Evolutionary conservation across 345 rosid genomes (phyloP).

Genomic region (Linum tenue): DNA sequence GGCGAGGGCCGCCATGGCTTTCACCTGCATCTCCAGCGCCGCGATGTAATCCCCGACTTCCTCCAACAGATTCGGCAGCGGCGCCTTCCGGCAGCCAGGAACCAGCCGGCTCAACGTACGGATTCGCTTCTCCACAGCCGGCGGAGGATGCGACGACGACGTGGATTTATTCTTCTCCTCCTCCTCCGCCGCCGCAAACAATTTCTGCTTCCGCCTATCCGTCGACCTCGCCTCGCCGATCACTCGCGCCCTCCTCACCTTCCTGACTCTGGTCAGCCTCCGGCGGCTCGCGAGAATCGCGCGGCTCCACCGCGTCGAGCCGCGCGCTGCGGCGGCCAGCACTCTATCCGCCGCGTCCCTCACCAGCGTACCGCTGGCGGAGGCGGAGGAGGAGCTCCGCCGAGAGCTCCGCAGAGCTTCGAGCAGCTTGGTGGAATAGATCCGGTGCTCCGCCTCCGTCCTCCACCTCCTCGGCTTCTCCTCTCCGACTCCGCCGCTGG

Average conservation of each 20-base stretch:
- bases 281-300: conserved; percentile 47
- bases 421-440: conserved; percentile 56
- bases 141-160: conserved; percentile 10
- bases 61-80: conserved; percentile 49
- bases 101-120: conserved; percentile 51
- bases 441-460: conserved; percentile 47
- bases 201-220: conserved; percentile 8
- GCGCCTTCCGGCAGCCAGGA: conserved; percentile 74
- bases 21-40: conserved; percentile 92
- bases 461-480: conserved; percentile 40
- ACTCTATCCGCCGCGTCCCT: conserved; percentile 39
- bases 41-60: conserved; percentile 82
- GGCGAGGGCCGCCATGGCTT: conserved; percentile 61
- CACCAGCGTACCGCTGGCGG: conserved; percentile 23
- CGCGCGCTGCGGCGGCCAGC: conserved; percentile 56
- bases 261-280: conserved; percentile 25
- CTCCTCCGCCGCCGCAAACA: background rate
- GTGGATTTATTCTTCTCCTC: conserved; percentile 14
- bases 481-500: background rate
- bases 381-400: conserved; percentile 11
- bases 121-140: conserved; percentile 47
- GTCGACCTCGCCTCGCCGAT: conserved; percentile 19
- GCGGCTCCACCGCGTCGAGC: conserved; percentile 61
- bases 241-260: conserved; percentile 39
- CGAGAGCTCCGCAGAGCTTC: conserved; percentile 49